Base-by-base conservation (phyloP, 768 basidiomycete species). In the Phlebiopsis flavidoalba region DNA sequence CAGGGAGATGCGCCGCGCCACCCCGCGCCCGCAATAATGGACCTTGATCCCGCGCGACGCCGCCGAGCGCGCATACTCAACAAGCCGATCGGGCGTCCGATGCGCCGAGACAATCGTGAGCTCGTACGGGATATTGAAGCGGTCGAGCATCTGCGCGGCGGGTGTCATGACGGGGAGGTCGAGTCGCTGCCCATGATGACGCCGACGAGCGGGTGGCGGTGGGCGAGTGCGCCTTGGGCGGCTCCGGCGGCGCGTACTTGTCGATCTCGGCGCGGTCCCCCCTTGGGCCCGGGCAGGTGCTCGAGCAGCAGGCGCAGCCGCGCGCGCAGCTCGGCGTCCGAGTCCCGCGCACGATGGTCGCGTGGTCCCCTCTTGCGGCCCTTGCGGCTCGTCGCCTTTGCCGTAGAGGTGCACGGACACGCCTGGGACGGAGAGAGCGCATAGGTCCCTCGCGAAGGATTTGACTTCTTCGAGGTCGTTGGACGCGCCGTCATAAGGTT, bases 141-240 rank as follows among this genome's bases (percentile, higher is more conserved):
- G 75, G 66, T 91, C 87, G 19, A 98, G 83, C 59, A 97, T 86
- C 48, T 80, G 84, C 0, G 96, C 90, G 15, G 91, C 93, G 5
- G 94, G 89, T 15, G 91, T 80, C 89, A 99, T 95, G 19, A 88
- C 85, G 0, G 93, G 91, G n/a, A 99, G 77, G 72, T 99, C 14
- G 96, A 98, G 74, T 98, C 96, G 10, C 94, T 96, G 17, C 97
- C 97, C 97, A 98, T 99, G 71, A 99, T 95, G 61, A 99, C 82
- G 0, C 91, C 89, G 0, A 98, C 91, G 11, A 98, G 80, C 6
- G 96, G 95, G 54, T 84, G 77, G 0, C 74, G 70, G 68, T 87
- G 82, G 7, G n/a, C n/a, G 92, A 83, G 69, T 82, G 78, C 1
- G 83, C 83, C 0, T 79, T 75, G 2, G 67, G 58, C 1, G 80